Base-by-base conservation (phyloP, 2,329 filamentous ascomycete genomes). In the Fusarium denticulatum region DNA sequence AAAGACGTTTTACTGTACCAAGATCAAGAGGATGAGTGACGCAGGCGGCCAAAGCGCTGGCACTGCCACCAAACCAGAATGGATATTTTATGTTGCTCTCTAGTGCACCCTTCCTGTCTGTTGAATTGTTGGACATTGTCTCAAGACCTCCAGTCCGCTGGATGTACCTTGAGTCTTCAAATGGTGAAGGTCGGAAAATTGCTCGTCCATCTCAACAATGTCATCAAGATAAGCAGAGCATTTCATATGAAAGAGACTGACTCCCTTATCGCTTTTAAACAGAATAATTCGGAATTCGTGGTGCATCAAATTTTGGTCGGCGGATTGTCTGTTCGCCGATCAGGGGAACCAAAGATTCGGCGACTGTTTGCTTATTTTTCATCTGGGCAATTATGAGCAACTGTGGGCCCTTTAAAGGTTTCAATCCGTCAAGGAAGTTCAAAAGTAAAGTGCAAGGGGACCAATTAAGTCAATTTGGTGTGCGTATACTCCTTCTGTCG, bases 31-130 rank as follows among this genome's bases (percentile, higher is more conserved):
- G 96, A 87, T 98, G 96, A 32, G 96, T 98, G 50, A 97, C 93
- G 75, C 91, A 92, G 45, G 96, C 95, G 32, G 96, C 95, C 86
- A 96, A 92, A 80, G 94, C 96, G 79, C 94, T 96, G 53, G 96
- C 95, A 81, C 94, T 97, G 59, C 96, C 96, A 72, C 96, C 96
- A 82, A 99, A 98, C 96, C 96, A 98, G 83, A 96, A 96, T 14
- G 93, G 93, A 84, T 95, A 95, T 67, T 37, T 58, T 24, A 47
- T 3, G 0, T 20, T 58, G 10, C 15, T 8, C 10, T 22, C 2
- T 45, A 13, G 3, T 24, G 5, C 0, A 14, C 3, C 3, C 3
- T 12, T 2, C 7, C 6, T 14, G 6, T 14, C 2, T 26, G 16
- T 3, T 36, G 40, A 22, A 22, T 26, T 6, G 10, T 6, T 2